phyloP scores from a whole-genome alignment of 345 rosid species.

The Populus davidiana region DNA sequence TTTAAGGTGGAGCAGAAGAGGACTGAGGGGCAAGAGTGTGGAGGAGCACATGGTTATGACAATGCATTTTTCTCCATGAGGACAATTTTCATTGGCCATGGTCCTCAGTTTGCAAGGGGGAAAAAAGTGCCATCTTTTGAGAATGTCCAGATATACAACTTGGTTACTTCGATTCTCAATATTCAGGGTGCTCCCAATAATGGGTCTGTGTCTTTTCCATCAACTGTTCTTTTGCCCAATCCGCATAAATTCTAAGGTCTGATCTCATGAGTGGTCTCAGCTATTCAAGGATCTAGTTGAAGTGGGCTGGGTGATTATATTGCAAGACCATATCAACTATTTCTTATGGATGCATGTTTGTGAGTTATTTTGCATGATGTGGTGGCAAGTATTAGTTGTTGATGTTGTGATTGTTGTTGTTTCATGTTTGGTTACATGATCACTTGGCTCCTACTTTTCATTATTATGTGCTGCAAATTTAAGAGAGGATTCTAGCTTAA shows the following conservation, averaged over 20 bases:
- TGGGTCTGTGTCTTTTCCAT: slow-evolving; percentile 55
- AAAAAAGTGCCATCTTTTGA: slow-evolving; percentile 87
- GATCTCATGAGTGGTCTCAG: neutral
- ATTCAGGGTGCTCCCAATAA: slow-evolving; percentile 76
- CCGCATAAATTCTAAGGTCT: slow-evolving; percentile 3
- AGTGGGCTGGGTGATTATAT: neutral
- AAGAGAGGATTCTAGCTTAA: neutral
- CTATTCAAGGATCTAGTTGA: neutral
- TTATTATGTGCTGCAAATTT: slow-evolving; percentile 6
- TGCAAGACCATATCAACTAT: neutral
- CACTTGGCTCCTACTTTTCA: neutral
- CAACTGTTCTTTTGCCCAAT: slow-evolving; percentile 46
- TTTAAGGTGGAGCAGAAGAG: slow-evolving; percentile 72
- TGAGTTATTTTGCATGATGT: neutral
- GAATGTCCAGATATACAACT: slow-evolving; percentile 84
- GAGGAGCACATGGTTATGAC: slow-evolving; percentile 93
- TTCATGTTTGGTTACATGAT: neutral
- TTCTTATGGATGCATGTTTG: neutral
- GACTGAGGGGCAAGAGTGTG: slow-evolving; percentile 58
- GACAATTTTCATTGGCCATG: slow-evolving; percentile 83
- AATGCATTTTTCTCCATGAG: slow-evolving; percentile 91
- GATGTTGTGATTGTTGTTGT: neutral
- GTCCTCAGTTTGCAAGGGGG: slow-evolving; percentile 74
- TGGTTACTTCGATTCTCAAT: slow-evolving; percentile 75
- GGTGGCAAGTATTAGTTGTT: neutral